A percentile compares a stretch with the other conserved stretches of the same genome.
Conservation (phyloP, 345 rosid species). For the Lumnitzera racemosa region DNA sequence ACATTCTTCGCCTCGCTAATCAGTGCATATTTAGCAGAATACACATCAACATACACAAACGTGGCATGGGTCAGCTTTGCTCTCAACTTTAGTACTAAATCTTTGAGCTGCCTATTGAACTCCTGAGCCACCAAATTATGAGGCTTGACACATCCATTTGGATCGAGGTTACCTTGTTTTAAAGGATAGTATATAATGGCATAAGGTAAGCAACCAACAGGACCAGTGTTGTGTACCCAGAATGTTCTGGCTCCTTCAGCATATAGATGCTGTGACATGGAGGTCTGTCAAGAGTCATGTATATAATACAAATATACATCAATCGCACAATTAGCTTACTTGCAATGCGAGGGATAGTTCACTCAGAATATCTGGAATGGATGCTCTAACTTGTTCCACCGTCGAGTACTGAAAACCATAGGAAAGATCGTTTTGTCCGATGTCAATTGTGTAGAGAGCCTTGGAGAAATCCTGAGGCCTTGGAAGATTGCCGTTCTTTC, state of each 20-base stretch:
- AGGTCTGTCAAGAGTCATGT: background rate
- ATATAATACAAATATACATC: background rate
- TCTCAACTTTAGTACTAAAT: conserved; percentile 27
- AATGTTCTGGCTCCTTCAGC: conserved; percentile 70
- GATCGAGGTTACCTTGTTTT: conserved; percentile 33
- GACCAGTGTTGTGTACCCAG: conserved; percentile 81
- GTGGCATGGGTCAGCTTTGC: conserved; percentile 35
- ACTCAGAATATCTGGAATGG: conserved; percentile 43
- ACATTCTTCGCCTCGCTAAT: conserved; percentile 34
- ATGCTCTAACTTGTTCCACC: conserved; percentile 36
- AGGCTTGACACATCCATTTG: conserved; percentile 50
- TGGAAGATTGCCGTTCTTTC: conserved; percentile 37
- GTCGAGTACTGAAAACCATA: conserved; percentile 39
- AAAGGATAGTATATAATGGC: conserved; percentile 17
- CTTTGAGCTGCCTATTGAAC: conserved; percentile 64
- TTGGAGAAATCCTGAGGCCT: conserved; percentile 59
- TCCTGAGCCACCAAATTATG: conserved; percentile 51
- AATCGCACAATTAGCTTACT: conserved; percentile 18
- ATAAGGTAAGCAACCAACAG: conserved; percentile 69
- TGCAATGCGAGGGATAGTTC: conserved; percentile 40
- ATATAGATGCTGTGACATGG: conserved; percentile 31
- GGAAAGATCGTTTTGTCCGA: conserved; percentile 67
- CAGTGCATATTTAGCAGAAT: conserved; percentile 50
- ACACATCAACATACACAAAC: conserved; percentile 61
- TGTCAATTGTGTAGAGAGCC: conserved; percentile 62